Base-by-base conservation (phyloP, 768 basidiomycete genomes). In the Pulveroboletus ravenelii region DNA sequence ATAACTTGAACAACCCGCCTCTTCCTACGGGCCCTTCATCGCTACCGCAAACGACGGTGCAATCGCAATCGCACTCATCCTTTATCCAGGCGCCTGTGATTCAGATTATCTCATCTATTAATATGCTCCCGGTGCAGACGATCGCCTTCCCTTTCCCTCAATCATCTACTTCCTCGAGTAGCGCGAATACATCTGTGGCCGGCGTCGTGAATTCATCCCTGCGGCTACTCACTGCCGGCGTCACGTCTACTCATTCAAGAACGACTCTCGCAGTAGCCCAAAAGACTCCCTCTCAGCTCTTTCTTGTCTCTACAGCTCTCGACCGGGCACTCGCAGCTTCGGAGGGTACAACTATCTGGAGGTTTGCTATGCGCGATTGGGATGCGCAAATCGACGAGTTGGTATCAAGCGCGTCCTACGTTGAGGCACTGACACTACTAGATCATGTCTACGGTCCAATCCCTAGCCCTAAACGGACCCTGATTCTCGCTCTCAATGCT, bases 351-450 rank as follows among this genome's bases (percentile, higher is more conserved):
- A 78, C 80, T 1, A 74, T 97, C 54, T 95, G 92, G 92, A 73
- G 75, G 29, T 72, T 94, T 43, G 55, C 61, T 8, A 85, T 93
- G 78, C 80, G 76, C 55, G 70, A 84, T 0, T 89, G 92, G 85
- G 76, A 79, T 6, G 80, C 84, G 18, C 90, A 95, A 58, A 77
- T 96, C 14, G 91, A 95, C 54, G 90, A 94, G 59, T 76, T 95
- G 17, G 82, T 93, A 3, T 65, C 73, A 30, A 74, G 67, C 4
- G 87, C 84, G 0, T 70, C 76, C 30, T 93, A 93, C 63, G 72
- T 75, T 0, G 88, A 95, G 60, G 93, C 90, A 0, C 74, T 93
- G n/a, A 78, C 85, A 2, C 71, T 95, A 7, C 71, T 95, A 9
- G 84, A 89, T 45, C 81, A 38, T 10, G 37, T 65, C 15, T 42